phyloP scores from a whole-genome alignment of 495 filamentous ascomycete genomes.

The Symbiotaphrina buchneri region DNA sequence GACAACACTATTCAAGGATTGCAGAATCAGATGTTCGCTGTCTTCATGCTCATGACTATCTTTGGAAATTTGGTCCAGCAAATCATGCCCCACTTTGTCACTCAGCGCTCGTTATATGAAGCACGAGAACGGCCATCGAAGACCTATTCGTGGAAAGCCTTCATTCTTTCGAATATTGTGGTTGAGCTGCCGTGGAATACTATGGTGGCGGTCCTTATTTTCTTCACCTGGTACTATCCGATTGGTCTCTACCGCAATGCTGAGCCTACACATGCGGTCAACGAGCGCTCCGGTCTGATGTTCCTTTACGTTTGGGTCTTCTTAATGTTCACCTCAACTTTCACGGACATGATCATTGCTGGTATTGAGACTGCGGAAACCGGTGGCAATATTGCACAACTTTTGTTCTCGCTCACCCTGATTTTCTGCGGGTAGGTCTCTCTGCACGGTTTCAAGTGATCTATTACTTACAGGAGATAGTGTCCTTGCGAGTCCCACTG shows the following conservation, averaged over 20 bases:
- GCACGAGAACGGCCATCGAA: conserved; percentile 69
- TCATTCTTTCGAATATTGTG: conserved; percentile 58
- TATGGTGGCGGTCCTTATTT: conserved; percentile 44
- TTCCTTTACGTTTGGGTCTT: conserved; percentile 30
- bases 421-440: conserved; percentile 37
- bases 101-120: conserved; percentile 62
- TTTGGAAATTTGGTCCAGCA: conserved; percentile 59
- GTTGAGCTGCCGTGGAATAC: conserved; percentile 60
- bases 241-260: conserved; percentile 56
- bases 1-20: conserved; percentile 11
- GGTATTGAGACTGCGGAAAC: conserved; percentile 42
- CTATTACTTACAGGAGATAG: conserved; percentile 14
- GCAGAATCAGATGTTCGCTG: conserved; percentile 47
- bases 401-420: conserved; percentile 42
- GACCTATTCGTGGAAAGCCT: conserved; percentile 62
- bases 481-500: conserved; percentile 40
- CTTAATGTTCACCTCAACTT: conserved; percentile 26
- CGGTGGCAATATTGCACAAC: conserved; percentile 38
- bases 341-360: conserved; percentile 38
- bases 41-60: conserved; percentile 65
- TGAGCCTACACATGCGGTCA: conserved; percentile 25
- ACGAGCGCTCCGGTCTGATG: conserved; percentile 40
- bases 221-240: conserved; percentile 62
- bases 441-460: background rate
- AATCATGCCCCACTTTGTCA: conserved; percentile 68